Evolutionary conservation across 495 filamentous ascomycete species (phyloP), one percentile per base, ranked within the genome.

Genomic region (Neurospora terricola): DNA sequence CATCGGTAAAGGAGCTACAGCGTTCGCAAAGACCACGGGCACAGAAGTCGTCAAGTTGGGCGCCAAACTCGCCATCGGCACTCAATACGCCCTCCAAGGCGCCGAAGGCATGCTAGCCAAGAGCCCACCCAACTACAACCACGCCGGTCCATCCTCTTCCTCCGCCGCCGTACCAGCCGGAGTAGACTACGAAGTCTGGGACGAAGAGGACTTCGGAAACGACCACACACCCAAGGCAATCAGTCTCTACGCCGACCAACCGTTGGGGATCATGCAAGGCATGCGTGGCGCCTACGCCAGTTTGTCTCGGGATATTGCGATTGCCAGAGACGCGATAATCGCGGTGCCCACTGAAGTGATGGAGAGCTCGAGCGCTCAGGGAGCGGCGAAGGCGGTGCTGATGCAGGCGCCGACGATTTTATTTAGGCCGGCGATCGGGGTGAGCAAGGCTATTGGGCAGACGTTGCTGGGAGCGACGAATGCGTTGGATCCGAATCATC

Each of bases 381-480:
- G 93, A 16, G 94, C 92, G 3, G 92, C 92, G 40, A 89, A 85
- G 75, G 96, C 91, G 2, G 91, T 99, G 68, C 87, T 90, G 74
- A 91, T 87, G 81, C 88, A 90, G 73, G 94, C 94, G 37, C 96
- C 96, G 43, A 97, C 94, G 0, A 91, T 98, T 11, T 92, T 98
- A 42, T 87, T 99, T 59, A 84, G 94, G 72, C 96, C 96, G 36
- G 92, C 92, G 43, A 93, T 98, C 77, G 96, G 96, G 1, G 92
- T 93, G 9, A 93, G 90, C 70, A 95, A 95, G 79, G 96, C 94
- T 2, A 91, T 97, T 27, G 92, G 94, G 8, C 91, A 96, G 82
- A 93, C 94, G 23, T 82, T 98, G 75, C 83, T 98, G 81, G 96
- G 96, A 27, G 94, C 94, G n/a, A 94, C 93, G 5, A 99, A 98